These are phyloP conservation scores for Geosmithia morbida DNA, from an alignment of 2,329 filamentous ascomycete species.

Conservation along the genomic window DNA sequence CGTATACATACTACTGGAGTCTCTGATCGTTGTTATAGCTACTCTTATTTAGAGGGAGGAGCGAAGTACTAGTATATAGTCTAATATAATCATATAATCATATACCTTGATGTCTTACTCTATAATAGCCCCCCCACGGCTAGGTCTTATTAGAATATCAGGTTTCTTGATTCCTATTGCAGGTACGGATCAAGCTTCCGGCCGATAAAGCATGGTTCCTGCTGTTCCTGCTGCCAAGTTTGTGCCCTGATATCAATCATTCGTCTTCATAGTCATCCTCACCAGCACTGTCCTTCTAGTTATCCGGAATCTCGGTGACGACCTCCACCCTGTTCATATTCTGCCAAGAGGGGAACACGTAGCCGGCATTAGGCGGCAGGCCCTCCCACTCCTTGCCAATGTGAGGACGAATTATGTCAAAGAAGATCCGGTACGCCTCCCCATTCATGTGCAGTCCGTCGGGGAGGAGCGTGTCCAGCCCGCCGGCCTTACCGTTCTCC, in stretches of 20 bases:
- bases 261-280: neutral
- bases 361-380: slow-evolving; percentile 20
- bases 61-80: no score
- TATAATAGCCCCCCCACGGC: no score
- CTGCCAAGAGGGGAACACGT: slow-evolving; percentile 35
- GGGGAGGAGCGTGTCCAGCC: slow-evolving; percentile 34
- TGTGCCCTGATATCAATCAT: neutral
- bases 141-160: no score
- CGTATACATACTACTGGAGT: no score
- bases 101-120: no score
- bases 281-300: neutral
- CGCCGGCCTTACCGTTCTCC: slow-evolving; percentile 32
- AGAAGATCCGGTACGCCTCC: slow-evolving; percentile 38
- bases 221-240: neutral
- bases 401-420: slow-evolving; percentile 29
- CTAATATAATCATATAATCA: no score
- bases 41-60: no score
- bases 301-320: neutral
- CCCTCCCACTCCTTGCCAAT: slow-evolving; percentile 28
- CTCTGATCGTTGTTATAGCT: no score
- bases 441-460: slow-evolving; percentile 45
- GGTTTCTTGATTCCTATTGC: neutral
- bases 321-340: neutral
- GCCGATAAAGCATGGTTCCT: no score
- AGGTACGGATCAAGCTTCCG: neutral